Percentiles rank a stretch among this genome's conserved stretches.
Conservation (phyloP, 2,329 filamentous ascomycete species). For the Septoria petroselini region DNA sequence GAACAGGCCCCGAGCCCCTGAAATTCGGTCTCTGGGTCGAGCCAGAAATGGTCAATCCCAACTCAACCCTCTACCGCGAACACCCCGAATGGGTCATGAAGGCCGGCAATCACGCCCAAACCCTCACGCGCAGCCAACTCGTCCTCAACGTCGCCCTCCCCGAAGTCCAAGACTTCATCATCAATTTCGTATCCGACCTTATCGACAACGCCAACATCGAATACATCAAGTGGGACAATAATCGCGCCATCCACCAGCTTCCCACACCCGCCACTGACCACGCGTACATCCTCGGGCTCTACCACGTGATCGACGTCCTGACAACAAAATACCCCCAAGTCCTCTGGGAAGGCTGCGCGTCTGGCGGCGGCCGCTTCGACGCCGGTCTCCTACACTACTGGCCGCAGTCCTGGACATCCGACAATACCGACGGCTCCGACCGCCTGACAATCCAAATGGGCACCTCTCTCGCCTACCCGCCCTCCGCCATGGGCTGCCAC, state of each 20-base stretch:
- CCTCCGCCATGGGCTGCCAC: slow-evolving; percentile 64
- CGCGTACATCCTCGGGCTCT: slow-evolving; percentile 62
- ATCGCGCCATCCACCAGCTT: slow-evolving; percentile 61
- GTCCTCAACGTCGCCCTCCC: slow-evolving; percentile 60
- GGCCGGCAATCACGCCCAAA: slow-evolving; percentile 56
- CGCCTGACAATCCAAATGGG: slow-evolving; percentile 63
- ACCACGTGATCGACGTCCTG: slow-evolving; percentile 59
- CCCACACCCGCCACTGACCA: slow-evolving; percentile 55
- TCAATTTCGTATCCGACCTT: slow-evolving; percentile 54
- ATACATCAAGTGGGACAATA: slow-evolving; percentile 69
- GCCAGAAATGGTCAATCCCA: slow-evolving; percentile 65
- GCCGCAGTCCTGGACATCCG: slow-evolving; percentile 64
- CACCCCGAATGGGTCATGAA: slow-evolving; percentile 65
- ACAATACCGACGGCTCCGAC: slow-evolving; percentile 62
- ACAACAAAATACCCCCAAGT: slow-evolving; percentile 60
- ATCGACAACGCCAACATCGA: slow-evolving; percentile 54
- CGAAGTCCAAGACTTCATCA: slow-evolving; percentile 63
- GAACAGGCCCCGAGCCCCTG: slow-evolving; percentile 50
- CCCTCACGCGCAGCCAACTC: slow-evolving; percentile 56
- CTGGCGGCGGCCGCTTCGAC: slow-evolving; percentile 63
- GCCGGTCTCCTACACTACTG: slow-evolving; percentile 62
- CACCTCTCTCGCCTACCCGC: slow-evolving; percentile 61
- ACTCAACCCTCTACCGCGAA: slow-evolving; percentile 58
- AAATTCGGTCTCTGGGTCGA: slow-evolving; percentile 66
- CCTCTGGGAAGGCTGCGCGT: slow-evolving; percentile 65